phyloP scores from a whole-genome alignment of 2,329 filamentous ascomycete species.

The Zymoseptoria ardabiliae region DNA sequence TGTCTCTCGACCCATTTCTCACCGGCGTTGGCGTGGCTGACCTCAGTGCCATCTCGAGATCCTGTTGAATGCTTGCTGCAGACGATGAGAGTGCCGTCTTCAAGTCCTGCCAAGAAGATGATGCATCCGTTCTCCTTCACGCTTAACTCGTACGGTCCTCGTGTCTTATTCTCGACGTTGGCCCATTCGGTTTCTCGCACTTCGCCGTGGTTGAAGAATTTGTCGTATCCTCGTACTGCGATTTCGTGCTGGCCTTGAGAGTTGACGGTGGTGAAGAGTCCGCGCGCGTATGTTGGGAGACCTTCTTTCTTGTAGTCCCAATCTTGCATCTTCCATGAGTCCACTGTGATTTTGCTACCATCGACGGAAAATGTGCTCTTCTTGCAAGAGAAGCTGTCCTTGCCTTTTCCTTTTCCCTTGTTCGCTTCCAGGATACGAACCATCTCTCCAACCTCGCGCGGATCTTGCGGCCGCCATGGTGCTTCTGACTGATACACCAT shows the following conservation, averaged over 20 bases:
- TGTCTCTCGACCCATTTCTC: constrained; percentile 77
- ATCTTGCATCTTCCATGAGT: constrained; percentile 90
- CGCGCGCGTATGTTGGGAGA: constrained; percentile 86
- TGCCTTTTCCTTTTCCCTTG: constrained; percentile 41
- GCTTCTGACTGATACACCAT: constrained; percentile 49
- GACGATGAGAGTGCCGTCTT: constrained; percentile 84
- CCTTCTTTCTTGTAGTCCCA: constrained; percentile 89
- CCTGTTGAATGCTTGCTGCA: constrained; percentile 99
- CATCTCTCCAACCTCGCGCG: constrained; percentile 58
- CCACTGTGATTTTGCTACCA: constrained; percentile 61
- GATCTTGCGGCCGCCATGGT: constrained; percentile 64
- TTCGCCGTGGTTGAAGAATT: constrained; percentile 94
- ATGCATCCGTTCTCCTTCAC: constrained; percentile 99
- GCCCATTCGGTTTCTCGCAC: constrained; percentile 74
- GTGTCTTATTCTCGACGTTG: constrained; percentile 66
- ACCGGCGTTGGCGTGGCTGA: constrained; percentile 79
- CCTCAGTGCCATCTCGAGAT: constrained; percentile 57
- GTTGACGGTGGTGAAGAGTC: constrained; percentile 79
- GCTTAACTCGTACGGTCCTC: constrained; percentile 87
- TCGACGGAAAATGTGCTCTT: constrained; percentile 69
- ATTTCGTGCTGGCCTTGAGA: constrained; percentile 65
- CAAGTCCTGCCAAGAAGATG: constrained; percentile 88
- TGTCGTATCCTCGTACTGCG: constrained; percentile 86
- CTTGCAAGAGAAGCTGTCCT: constrained; percentile 62
- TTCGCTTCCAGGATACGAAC: constrained; percentile 57